A percentile compares a stretch with the other conserved stretches of the same genome.
These are phyloP conservation scores for Mortierella alpina DNA, from an alignment of 192 early-diverging fungal genomes.

Conservation along the genomic window DNA sequence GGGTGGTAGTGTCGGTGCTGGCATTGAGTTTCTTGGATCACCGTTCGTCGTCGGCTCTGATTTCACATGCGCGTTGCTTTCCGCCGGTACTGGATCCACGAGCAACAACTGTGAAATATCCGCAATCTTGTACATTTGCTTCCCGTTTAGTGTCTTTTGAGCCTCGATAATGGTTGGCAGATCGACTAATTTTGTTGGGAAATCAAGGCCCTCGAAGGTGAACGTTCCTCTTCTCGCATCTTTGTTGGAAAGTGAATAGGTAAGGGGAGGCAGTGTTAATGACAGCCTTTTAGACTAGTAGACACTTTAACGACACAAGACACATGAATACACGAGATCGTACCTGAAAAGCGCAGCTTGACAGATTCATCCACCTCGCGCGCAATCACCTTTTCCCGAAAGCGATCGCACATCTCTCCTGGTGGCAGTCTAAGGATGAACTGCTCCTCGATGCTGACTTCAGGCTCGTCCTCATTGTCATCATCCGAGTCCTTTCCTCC, in stretches of 20 bases:
- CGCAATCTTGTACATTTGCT: conserved; percentile 87
- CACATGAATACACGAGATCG: no score
- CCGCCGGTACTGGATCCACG: conserved; percentile 11
- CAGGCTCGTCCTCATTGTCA: conserved; percentile 71
- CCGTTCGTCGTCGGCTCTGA: conserved; percentile 2
- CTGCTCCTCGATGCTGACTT: conserved; percentile 85
- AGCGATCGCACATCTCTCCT: conserved; percentile 58
- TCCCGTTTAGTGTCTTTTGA: conserved; percentile 87
- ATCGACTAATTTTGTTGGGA: conserved; percentile 80
- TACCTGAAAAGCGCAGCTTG: conserved; percentile 57
- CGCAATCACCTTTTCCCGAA: conserved; percentile 62
- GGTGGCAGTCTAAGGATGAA: conserved; percentile 78
- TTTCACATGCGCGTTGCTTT: conserved; percentile 12
- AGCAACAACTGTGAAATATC: conserved; percentile 83
- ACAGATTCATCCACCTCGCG: conserved; percentile 57
- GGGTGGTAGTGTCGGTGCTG: conserved; percentile 12
- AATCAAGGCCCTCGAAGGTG: conserved; percentile 61
- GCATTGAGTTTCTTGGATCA: neutral
- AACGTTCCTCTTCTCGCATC: conserved; percentile 72
- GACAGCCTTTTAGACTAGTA: conserved; percentile 2
- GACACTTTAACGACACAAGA: neutral
- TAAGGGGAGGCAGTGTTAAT: neutral
- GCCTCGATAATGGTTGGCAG: conserved; percentile 88
- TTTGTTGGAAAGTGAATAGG: conserved; percentile 13
- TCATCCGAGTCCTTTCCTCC: conserved; percentile 50